Evolutionary conservation across 2,329 filamentous ascomycete species (phyloP).

Genomic region (Nothopassalora personata): DNA sequence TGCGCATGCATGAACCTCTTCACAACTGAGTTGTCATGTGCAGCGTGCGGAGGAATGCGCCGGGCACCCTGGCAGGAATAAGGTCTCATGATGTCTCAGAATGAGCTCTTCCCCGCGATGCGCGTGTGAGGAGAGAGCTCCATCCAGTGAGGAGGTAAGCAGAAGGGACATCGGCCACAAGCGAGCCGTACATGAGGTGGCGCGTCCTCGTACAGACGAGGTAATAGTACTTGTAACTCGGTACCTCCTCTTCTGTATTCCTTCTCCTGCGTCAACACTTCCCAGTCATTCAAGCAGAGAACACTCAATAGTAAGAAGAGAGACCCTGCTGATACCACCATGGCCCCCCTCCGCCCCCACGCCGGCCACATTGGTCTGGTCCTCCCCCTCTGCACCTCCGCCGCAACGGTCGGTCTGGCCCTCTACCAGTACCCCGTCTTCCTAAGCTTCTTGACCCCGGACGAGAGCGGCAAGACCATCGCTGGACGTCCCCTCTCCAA

Average conservation of each 20-base stretch:
- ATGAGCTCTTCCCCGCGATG: background rate
- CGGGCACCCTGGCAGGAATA: no score
- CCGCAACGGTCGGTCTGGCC: conserved; percentile 28
- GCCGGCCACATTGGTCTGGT: conserved; percentile 27
- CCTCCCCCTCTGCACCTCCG: conserved; percentile 27
- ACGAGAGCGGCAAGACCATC: conserved; percentile 10
- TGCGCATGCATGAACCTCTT: no score
- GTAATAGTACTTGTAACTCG: background rate
- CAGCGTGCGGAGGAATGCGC: no score
- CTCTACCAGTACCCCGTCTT: conserved; percentile 29
- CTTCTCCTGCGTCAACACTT: background rate
- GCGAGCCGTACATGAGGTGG: background rate
- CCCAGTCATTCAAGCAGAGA: background rate
- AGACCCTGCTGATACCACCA: conserved; percentile 2
- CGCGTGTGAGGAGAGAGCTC: background rate
- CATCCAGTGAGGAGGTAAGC: background rate
- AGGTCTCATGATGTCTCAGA: background rate
- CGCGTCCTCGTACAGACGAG: background rate
- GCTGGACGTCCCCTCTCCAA: conserved; percentile 24
- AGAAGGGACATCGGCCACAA: background rate
- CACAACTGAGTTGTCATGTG: no score
- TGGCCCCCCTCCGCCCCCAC: conserved; percentile 25
- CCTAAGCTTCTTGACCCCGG: conserved; percentile 19
- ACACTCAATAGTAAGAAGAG: background rate
- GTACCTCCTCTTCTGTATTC: background rate